Percentiles rank a stretch among this genome's conserved stretches.
Conservation (phyloP, 108 stramenopile species). For the Seminavis robusta region DNA sequence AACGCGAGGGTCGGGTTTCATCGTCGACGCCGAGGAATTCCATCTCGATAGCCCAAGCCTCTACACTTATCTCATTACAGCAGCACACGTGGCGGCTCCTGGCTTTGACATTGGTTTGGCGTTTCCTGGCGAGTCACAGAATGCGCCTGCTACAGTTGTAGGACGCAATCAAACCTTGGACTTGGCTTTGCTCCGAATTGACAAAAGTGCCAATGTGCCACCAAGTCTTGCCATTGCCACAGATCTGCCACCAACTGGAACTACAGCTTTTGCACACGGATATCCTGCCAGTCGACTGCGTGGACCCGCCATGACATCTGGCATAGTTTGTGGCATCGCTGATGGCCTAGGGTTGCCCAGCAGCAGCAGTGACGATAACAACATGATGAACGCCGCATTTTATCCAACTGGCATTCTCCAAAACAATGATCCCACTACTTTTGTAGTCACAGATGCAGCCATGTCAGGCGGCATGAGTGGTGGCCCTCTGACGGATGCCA, state of each 20-base stretch:
- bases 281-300: constrained; percentile 47
- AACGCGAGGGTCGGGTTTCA: constrained; percentile 52
- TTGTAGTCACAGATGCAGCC: constrained; percentile 38
- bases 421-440: background rate
- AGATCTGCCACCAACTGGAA: constrained; percentile 35
- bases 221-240: no score
- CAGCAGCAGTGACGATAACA: background rate
- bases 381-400: background rate
- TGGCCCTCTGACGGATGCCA: constrained; percentile 37
- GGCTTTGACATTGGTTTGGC: constrained; percentile 40
- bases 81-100: constrained; percentile 49
- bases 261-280: constrained; percentile 40
- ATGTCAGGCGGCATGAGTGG: constrained; percentile 58
- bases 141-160: constrained; percentile 38
- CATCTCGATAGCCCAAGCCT: constrained; percentile 32
- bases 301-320: constrained; percentile 52
- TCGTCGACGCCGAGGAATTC: no score
- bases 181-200: constrained; percentile 37
- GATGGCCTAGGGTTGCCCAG: constrained; percentile 36
- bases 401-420: no score
- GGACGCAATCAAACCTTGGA: constrained; percentile 44
- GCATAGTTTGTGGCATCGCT: constrained; percentile 48
- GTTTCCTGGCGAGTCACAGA: constrained; percentile 33
- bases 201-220: no score
- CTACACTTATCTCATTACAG: constrained; percentile 28